Base-by-base conservation (phyloP, 192 early-diverging fungal genomes). In the Coemansia sp. region DNA sequence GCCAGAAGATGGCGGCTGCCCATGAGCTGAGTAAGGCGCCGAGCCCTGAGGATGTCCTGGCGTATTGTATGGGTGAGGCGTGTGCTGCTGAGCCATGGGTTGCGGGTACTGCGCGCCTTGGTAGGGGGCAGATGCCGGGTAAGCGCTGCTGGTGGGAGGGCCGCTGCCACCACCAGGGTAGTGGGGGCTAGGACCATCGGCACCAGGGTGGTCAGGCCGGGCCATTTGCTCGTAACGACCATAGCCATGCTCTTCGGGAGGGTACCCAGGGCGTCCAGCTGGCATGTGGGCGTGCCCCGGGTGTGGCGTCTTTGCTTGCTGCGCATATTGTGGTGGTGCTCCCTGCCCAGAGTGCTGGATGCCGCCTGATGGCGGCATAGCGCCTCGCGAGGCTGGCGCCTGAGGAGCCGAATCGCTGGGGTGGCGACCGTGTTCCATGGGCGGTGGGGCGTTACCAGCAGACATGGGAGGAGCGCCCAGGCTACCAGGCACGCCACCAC, bases 381-480 rank as follows among this genome's bases (percentile, higher is more conserved):
- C 58, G 16, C 58, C 36, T 35, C 72, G 72, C 33, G 59, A 41
- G 11, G 21, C 25, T 1, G 42, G 43, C 26, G 35, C 26, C 21
- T 48, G 69, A 26, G 66, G 70, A 4, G 35, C n/a, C 25, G 50
- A 28, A 3, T 79, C 72, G 34, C 58, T 56, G 8, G 61, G 68
- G 31, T 65, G 57, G 2, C 57, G 77, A 8, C 26, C 62, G 21
- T 72, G 61, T 25, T 75, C 77, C 13, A 52, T 52, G 1, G 64
- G 37, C n/a, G 48, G 71, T 20, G 59, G 62, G 6, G 59, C 52
- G 20, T 25, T 63, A 2, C 50, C 69, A 2, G 23, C 36, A 3
- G 70, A 48, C 73, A 76, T 70, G 3, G 73, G 73, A 13, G 76
- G 76, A 12, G 70, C 73, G 5, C 79, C 79, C 12, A 82, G 65